Conservation (phyloP, 2,329 filamentous ascomycete species). For the Claviceps sp. region DNA sequence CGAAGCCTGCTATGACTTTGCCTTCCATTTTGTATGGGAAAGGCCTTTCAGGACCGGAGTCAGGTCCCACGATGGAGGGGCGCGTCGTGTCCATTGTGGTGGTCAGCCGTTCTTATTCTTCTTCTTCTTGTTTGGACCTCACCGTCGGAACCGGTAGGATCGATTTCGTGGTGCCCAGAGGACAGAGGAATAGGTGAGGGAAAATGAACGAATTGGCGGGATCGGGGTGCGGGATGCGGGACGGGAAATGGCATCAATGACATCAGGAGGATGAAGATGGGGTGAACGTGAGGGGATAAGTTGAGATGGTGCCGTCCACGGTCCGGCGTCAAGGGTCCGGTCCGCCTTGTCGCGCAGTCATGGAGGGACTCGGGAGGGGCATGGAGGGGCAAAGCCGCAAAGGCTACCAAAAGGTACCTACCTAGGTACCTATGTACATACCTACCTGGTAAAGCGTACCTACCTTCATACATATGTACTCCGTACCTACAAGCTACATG, state of each 20-base stretch:
- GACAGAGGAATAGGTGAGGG: too few species aligned
- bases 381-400: neutral
- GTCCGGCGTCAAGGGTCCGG: neutral
- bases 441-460: too few species aligned
- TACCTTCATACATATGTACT: too few species aligned
- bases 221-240: too few species aligned
- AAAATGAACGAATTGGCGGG: too few species aligned
- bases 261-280: neutral
- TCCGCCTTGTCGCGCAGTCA: neutral
- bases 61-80: conserved; percentile 58
- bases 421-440: too few species aligned
- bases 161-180: too few species aligned
- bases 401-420: too few species aligned
- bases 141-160: too few species aligned
- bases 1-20: conserved; percentile 83
- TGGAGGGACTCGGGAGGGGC: neutral
- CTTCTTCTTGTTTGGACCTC: neutral
- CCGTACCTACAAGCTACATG: too few species aligned
- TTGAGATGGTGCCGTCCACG: neutral
- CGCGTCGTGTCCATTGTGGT: conserved; percentile 23
- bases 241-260: neutral
- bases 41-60: conserved; percentile 59
- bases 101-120: neutral
- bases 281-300: neutral
- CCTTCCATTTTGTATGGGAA: conserved; percentile 78